Base-by-base conservation (phyloP, 2,329 filamentous ascomycete genomes). In the Paecilomyces fulvus region DNA sequence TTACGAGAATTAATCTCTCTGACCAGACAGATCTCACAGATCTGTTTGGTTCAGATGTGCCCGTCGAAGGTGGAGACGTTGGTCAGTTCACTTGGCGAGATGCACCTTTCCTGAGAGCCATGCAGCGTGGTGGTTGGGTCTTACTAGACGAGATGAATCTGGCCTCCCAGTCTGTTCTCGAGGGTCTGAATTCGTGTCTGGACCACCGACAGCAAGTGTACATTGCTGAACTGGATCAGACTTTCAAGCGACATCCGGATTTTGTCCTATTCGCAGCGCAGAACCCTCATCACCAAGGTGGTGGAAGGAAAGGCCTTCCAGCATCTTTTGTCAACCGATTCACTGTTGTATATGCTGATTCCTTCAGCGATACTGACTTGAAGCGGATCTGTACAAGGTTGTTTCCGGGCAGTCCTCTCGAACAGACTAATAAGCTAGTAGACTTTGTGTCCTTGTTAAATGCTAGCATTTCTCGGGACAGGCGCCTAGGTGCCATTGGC, bases 1-100 rank as follows among this genome's bases (percentile, higher is more conserved):
- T 99, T 60, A 96, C 91, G 0, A 83, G 94, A 64, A 96, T 99
- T 73, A 99, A 99, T 67, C 79, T 99, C 58, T 97, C 94, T 0
- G 94, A 99, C 64, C 94, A 99, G 74, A 99, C 95, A 0, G 94
- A 99, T 72, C 77, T 99, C 52, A 96, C 97, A 82, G 94, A 99
- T 70, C 78, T 99, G 0, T 99, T 99, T 70, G 94, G 94, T 58
- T 96, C 92, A 0, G 94, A 99, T 75, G 90, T 96, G 7, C 94
- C 94, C 0, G 86, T 96, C 3, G 94, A 97, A 73, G 92, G 91
- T n/a, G 90, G 88, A 0, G 85, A 89, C 65, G 88, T 91, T 7
- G 94, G 94, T 1, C 88, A 89, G 58, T 99, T 99, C 67, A 87
- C 89, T 1, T 99, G 94, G 94, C 84, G 91, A 63, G 92, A 99